Evolutionary conservation across 176 grass and related monocot species (phyloP).

Genomic region (bread wheat (Triticum aestivum)): DNA sequence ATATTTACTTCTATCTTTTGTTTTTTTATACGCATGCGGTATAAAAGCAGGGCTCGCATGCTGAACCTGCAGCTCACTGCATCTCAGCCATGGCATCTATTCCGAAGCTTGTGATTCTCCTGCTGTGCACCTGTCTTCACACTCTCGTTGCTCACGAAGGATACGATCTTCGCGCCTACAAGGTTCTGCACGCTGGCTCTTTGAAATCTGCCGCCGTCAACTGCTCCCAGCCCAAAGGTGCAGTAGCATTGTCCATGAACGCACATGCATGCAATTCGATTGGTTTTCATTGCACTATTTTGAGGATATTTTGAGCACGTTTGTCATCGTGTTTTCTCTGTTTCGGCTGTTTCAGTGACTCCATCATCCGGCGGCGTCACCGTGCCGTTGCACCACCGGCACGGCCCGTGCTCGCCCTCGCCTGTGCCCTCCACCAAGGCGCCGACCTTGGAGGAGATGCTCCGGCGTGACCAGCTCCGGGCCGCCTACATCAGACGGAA

Average conservation of each 20-base stretch:
- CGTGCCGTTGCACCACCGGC: slow-evolving; percentile 47
- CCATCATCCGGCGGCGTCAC: neutral
- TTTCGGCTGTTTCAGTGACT: neutral
- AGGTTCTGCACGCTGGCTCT: neutral
- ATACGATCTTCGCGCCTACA: neutral
- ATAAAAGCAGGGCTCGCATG: too few relatives aligned
- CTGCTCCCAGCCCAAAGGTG: slow-evolving; percentile 25
- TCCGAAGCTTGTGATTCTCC: neutral
- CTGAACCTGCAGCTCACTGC: too few relatives aligned
- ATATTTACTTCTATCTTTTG: too few relatives aligned
- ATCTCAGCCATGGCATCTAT: slow-evolving; percentile 23
- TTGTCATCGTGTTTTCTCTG: neutral
- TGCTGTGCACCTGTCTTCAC: slow-evolving; percentile 20
- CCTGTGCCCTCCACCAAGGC: neutral
- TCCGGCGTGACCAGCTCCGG: slow-evolving; percentile 46
- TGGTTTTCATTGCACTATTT: too few relatives aligned
- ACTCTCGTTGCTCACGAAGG: neutral
- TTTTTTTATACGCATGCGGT: too few relatives aligned
- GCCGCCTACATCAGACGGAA: slow-evolving; percentile 35
- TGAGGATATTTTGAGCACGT: neutral
- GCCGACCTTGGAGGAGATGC: slow-evolving; percentile 34
- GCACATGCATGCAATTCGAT: too few relatives aligned
- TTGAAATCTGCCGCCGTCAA: neutral
- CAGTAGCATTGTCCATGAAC: neutral
- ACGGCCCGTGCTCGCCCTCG: slow-evolving; percentile 70